These are phyloP conservation scores for Komagataella mondaviorum DNA, from an alignment of 805 yeast species.

Conservation along the genomic window DNA sequence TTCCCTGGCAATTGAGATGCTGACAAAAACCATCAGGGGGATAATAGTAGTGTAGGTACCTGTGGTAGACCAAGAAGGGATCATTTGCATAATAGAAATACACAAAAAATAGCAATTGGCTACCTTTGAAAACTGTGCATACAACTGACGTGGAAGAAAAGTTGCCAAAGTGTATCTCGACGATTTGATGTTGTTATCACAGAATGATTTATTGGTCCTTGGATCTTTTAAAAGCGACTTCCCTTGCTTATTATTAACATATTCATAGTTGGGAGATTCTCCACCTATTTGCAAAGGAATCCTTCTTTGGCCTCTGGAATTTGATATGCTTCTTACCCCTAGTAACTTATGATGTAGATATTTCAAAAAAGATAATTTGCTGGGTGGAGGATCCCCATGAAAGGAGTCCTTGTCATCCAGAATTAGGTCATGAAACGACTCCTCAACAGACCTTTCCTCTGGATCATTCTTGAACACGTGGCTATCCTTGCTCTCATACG, in stretches of 20 bases:
- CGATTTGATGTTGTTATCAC: slow-evolving; percentile 64
- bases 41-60: slow-evolving; percentile 91
- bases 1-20: slow-evolving; percentile 83
- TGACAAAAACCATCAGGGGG: slow-evolving; percentile 75
- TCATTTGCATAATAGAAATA: slow-evolving; percentile 88
- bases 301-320: slow-evolving; percentile 1
- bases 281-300: background rate
- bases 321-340: background rate
- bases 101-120: slow-evolving; percentile 87
- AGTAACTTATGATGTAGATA: background rate
- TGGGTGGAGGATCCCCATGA: background rate
- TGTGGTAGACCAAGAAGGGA: slow-evolving; percentile 95
- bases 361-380: background rate
- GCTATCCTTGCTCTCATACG: slow-evolving; percentile 5
- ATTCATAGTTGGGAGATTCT: background rate
- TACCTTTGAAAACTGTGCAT: slow-evolving; percentile 83
- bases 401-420: background rate
- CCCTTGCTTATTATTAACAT: background rate
- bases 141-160: slow-evolving; percentile 77
- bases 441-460: background rate
- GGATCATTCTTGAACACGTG: slow-evolving; percentile 4
- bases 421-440: background rate
- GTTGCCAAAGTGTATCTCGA: slow-evolving; percentile 73
- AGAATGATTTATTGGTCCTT: slow-evolving; percentile 47
- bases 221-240: slow-evolving; percentile 45